A percentile compares a stretch with the other conserved stretches of the same genome.
These are phyloP conservation scores for Salix viminalis DNA, from an alignment of 345 rosid genomes.

Conservation along the genomic window DNA sequence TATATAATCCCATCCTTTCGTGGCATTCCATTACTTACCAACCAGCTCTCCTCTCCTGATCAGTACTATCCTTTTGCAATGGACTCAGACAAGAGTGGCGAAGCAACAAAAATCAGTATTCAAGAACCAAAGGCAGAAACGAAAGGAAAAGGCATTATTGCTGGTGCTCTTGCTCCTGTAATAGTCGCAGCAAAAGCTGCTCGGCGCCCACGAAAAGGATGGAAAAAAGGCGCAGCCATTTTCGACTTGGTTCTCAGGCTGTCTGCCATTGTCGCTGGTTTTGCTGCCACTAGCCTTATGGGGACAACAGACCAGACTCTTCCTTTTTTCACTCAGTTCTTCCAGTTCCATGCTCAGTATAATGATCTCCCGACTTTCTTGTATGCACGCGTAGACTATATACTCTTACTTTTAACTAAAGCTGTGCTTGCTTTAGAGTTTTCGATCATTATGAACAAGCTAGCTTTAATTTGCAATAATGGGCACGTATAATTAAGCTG, in stretches of 20 bases:
- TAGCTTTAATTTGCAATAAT: too few species aligned
- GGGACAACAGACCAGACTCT: conserved; percentile 42
- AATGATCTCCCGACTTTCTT: conserved; percentile 38
- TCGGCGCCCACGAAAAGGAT: conserved; percentile 16
- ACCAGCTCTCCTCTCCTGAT: background rate
- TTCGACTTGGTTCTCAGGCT: conserved; percentile 46
- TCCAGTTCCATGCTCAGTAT: conserved; percentile 56
- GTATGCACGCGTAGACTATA: conserved; percentile 14
- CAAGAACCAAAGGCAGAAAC: conserved; percentile 14
- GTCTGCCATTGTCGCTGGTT: conserved; percentile 30
- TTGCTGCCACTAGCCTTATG: conserved; percentile 42
- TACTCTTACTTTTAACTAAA: background rate
- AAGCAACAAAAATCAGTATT: conserved; percentile 7
- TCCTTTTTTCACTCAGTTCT: conserved; percentile 64
- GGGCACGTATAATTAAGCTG: too few species aligned
- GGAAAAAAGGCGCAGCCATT: conserved; percentile 40
- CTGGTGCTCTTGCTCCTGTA: conserved; percentile 4
- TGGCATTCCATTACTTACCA: background rate
- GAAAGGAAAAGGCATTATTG: conserved; percentile 26
- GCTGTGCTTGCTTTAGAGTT: background rate
- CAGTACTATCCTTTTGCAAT: background rate
- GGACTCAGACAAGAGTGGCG: conserved; percentile 25
- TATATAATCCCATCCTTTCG: background rate
- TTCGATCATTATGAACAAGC: background rate
- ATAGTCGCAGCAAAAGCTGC: conserved; percentile 3